These are phyloP conservation scores for Hericium alpestre DNA, from an alignment of 768 basidiomycete species.

Conservation along the genomic window DNA sequence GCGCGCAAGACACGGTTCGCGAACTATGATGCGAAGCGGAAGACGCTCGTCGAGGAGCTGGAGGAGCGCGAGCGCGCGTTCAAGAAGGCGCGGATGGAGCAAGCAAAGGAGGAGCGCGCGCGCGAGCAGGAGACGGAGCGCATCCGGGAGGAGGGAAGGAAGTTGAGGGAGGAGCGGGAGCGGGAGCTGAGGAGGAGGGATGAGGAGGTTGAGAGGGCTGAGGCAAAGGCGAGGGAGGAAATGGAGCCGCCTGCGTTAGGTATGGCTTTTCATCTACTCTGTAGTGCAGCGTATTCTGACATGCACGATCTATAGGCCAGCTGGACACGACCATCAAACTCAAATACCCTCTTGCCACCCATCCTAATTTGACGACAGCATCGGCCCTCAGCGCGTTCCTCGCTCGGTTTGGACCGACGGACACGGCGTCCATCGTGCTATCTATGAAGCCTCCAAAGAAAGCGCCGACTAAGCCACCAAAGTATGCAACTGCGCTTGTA, in stretches of 20 bases:
- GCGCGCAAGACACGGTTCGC: conserved; percentile 65
- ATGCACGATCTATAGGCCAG: conserved; percentile 27
- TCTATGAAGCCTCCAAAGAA: conserved; percentile 56
- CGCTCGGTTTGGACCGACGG: conserved; percentile 49
- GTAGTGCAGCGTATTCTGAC: background rate
- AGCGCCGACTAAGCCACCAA: conserved; percentile 44
- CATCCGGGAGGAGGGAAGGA: conserved; percentile 66
- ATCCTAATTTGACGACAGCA: conserved; percentile 46
- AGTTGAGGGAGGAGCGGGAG: conserved; percentile 57
- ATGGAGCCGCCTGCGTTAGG: conserved; percentile 50
- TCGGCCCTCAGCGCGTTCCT: conserved; percentile 41
- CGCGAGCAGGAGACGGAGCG: conserved; percentile 54
- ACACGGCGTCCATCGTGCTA: conserved; percentile 55
- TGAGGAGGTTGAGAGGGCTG: conserved; percentile 25
- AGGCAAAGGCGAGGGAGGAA: conserved; percentile 22
- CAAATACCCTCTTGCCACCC: conserved; percentile 51
- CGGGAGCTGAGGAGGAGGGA: conserved; percentile 37
- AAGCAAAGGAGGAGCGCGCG: conserved; percentile 44
- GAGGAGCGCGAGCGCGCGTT: conserved; percentile 66
- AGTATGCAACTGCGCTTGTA: conserved; percentile 59
- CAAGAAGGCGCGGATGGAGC: conserved; percentile 61
- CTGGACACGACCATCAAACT: conserved; percentile 70
- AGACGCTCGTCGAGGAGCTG: conserved; percentile 63
- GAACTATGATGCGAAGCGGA: conserved; percentile 61
- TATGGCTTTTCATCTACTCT: conserved; percentile 9